These are phyloP conservation scores for Arctostaphylos glauca DNA, from an alignment of 148 eudicot genomes.

Conservation along the genomic window DNA sequence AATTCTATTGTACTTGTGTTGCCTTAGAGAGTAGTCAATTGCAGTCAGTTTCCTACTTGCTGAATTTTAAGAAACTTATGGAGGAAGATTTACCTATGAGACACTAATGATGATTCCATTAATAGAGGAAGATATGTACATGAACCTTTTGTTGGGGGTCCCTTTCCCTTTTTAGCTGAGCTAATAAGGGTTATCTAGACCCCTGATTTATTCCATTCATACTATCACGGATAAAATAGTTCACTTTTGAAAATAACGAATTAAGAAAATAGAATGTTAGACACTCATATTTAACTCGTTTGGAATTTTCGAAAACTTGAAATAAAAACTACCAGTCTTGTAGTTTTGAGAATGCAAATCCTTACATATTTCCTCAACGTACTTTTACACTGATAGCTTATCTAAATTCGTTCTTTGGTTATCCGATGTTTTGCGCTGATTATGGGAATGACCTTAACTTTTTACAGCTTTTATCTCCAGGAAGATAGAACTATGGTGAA, in stretches of 20 bases:
- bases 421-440: constrained; percentile 2
- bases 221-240: neutral
- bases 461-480: constrained; percentile 30
- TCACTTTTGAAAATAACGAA: neutral
- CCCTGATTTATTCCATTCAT: neutral
- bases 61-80: neutral
- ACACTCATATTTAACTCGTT: neutral
- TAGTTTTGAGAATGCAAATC: neutral
- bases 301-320: neutral
- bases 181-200: neutral
- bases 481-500: constrained; percentile 42
- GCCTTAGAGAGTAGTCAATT: neutral
- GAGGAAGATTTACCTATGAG: neutral
- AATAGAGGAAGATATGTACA: neutral
- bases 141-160: neutral
- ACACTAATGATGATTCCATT: neutral
- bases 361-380: neutral
- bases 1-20: neutral
- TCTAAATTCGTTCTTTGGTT: neutral
- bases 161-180: neutral
- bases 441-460: neutral
- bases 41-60: neutral
- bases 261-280: neutral
- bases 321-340: neutral
- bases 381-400: neutral